Percentiles rank a stretch among this genome's conserved stretches.
phyloP scores from a whole-genome alignment of 2,329 filamentous ascomycete species.

The Aspergillus aculeatinus region DNA sequence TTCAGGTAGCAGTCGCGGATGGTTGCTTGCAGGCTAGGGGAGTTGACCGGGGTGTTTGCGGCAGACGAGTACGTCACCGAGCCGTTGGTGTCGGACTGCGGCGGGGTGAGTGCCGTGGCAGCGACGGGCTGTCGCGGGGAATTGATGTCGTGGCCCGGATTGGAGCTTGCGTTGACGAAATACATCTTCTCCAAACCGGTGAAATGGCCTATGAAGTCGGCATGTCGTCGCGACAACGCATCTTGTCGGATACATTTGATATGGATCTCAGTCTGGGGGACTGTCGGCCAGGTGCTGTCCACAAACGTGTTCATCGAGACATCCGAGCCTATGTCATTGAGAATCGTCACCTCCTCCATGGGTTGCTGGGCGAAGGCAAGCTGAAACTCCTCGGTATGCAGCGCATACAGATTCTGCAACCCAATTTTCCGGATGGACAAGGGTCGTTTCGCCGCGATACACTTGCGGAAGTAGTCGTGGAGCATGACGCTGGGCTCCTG shows the following conservation, averaged over 20 bases:
- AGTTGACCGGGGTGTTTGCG: conserved; percentile 22
- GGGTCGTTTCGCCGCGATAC: conserved; percentile 47
- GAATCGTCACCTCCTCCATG: conserved; percentile 52
- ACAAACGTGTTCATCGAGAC: conserved; percentile 51
- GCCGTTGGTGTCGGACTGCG: conserved; percentile 24
- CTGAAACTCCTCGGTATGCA: conserved; percentile 50
- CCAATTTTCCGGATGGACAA: conserved; percentile 52
- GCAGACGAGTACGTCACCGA: conserved; percentile 25
- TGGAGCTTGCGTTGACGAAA: conserved; percentile 46
- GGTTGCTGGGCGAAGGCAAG: conserved; percentile 42
- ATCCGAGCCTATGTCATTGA: conserved; percentile 54
- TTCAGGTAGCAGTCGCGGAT: conserved; percentile 51
- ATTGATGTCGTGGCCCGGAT: conserved; percentile 33
- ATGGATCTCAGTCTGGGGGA: conserved; percentile 30
- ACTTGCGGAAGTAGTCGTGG: conserved; percentile 57
- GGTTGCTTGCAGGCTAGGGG: conserved; percentile 29
- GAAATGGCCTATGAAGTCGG: conserved; percentile 44
- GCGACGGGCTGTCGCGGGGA: conserved; percentile 25
- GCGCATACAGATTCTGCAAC: conserved; percentile 59
- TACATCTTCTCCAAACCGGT: conserved; percentile 53
- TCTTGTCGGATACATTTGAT: conserved; percentile 54
- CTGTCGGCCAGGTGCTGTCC: conserved; percentile 54
- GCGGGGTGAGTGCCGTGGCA: conserved; percentile 30
- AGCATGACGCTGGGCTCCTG: conserved; percentile 59
- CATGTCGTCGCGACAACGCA: conserved; percentile 46